A percentile compares a stretch with the other conserved stretches of the same genome.
These are phyloP conservation scores for Zasmidium angulare DNA, from an alignment of 2,329 filamentous ascomycete species.

Conservation along the genomic window DNA sequence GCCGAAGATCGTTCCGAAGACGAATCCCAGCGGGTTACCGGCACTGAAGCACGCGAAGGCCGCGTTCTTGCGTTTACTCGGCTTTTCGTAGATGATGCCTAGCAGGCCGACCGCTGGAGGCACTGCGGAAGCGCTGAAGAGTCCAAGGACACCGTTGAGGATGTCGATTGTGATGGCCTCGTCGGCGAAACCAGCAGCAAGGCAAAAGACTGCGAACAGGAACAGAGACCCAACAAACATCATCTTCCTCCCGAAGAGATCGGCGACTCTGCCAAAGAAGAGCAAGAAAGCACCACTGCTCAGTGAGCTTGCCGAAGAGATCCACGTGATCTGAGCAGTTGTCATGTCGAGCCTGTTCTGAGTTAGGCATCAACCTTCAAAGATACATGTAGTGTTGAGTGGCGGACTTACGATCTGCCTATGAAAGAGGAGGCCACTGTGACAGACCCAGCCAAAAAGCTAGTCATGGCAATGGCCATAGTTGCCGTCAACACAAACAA, in stretches of 20 bases:
- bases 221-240: constrained; percentile 62
- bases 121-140: constrained; percentile 64
- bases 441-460: constrained; percentile 59
- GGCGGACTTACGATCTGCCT: constrained; percentile 34
- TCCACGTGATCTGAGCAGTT: constrained; percentile 67
- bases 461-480: constrained; percentile 63
- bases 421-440: constrained; percentile 65
- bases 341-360: constrained; percentile 55
- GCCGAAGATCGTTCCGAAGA: constrained; percentile 59
- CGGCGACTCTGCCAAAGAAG: constrained; percentile 64
- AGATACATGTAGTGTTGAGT: not conserved
- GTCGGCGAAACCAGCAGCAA: constrained; percentile 61
- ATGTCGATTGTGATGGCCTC: constrained; percentile 61
- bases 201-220: constrained; percentile 57
- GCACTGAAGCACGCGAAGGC: constrained; percentile 64
- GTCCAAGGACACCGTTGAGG: constrained; percentile 62
- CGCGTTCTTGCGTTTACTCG: constrained; percentile 62
- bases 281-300: constrained; percentile 65
- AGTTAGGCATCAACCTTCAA: constrained; percentile 38
- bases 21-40: constrained; percentile 59
- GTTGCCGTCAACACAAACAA: constrained; percentile 67
- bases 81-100: constrained; percentile 62
- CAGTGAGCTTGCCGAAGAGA: constrained; percentile 62
- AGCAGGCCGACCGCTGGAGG: constrained; percentile 65
- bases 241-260: constrained; percentile 63